phyloP scores from a whole-genome alignment of 1,284 basidiomycete genomes.

The Leccinum fallax region DNA sequence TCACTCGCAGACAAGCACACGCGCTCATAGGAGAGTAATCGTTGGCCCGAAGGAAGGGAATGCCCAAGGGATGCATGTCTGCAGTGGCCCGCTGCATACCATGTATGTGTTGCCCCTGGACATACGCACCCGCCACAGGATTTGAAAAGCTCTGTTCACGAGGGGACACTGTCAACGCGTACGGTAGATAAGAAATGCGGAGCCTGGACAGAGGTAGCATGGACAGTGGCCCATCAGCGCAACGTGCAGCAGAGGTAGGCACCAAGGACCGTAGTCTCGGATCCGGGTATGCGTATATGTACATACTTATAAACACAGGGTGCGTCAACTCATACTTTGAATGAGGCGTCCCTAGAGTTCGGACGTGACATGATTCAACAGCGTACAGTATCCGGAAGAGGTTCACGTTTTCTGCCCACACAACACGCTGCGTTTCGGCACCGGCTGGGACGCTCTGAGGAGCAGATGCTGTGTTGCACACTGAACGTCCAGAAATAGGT shows the following conservation, averaged over 20 bases:
- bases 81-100: neutral
- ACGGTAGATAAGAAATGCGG: neutral
- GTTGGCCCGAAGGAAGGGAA: neutral
- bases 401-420: neutral
- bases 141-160: neutral
- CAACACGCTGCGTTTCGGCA: neutral
- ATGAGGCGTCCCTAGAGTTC: neutral
- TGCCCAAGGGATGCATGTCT: neutral
- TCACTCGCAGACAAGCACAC: no score
- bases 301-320: no score
- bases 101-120: neutral
- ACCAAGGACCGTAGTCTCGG: neutral
- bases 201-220: neutral
- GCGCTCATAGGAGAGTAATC: neutral
- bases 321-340: neutral
- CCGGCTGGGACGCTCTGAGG: neutral
- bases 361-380: neutral
- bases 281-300: neutral
- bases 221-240: neutral
- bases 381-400: neutral
- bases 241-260: neutral
- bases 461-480: neutral
- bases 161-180: neutral
- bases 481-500: neutral
- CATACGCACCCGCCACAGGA: neutral